Base-by-base conservation (phyloP, 495 filamentous ascomycete genomes). In the Jackrogersella minutella region DNA sequence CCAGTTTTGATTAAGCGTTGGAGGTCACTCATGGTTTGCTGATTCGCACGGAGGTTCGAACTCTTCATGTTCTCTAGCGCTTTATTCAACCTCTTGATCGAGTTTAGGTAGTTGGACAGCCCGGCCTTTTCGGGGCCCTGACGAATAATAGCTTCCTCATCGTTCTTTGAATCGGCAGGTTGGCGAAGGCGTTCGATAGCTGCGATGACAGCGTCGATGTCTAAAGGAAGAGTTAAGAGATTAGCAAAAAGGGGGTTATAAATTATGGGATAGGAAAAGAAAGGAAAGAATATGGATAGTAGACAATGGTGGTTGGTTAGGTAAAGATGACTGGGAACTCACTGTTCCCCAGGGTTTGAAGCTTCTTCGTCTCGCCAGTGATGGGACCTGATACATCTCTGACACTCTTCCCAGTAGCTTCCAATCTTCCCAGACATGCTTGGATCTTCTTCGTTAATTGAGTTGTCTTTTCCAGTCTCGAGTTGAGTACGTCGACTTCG, bases 391-490 rank as follows among this genome's bases (percentile, higher is more conserved):
- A 92, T 8, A 96, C 92, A 62, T 97, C 90, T 60, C 93, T 89
- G 13, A 98, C 93, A 47, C 88, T 92, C 73, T 92, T 91, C 16
- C 93, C 95, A 47, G 90, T 93, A 28, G 88, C 87, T 64, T 97
- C 92, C 10, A 99, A 79, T 68, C 94, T 86, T 28, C 87, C 87
- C 52, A 97, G 82, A 24, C 93, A 96, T 16, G 91, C 88, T 75
- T 93, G 87, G 65, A 99, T 97, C 81, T 96, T 97, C 79, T 93
- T 97, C 28, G 91, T 96, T 70, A 98, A 85, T 58, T 87, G 85
- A 2, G 81, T 79, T 31, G 86, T 88, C 76, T 88, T 88, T 52
- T 86, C 85, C 28, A 89, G 77, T 49, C 86, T 81, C 43, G 86
- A 87, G 53, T 87, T 87, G 28, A 89, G 79, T 40, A 89, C 86